Evolutionary conservation across 1,284 basidiomycete genomes (phyloP).

Genomic region (Crocinoboletus sp.): DNA sequence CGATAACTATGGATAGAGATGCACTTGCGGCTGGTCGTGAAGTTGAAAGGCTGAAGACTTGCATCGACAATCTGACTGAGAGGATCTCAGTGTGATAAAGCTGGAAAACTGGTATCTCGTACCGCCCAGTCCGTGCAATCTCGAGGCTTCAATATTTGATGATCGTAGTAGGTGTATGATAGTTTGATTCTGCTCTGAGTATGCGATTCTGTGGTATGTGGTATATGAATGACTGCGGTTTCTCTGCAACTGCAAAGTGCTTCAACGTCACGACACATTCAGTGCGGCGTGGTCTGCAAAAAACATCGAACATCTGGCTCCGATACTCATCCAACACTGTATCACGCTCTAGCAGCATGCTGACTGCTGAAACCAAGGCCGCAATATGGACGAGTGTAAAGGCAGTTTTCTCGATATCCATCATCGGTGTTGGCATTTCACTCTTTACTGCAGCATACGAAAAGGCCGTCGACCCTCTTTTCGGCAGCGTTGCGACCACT

Average conservation of each 20-base stretch:
- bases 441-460: conserved; percentile 41
- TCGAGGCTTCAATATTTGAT: neutral
- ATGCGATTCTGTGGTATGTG: too few relatives aligned
- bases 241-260: too few relatives aligned
- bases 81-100: conserved; percentile 21
- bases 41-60: conserved; percentile 40
- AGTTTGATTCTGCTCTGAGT: neutral
- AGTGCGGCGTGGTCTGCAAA: too few relatives aligned
- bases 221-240: too few relatives aligned
- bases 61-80: conserved; percentile 40
- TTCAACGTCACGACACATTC: too few relatives aligned
- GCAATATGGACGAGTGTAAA: conserved; percentile 14
- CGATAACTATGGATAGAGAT: conserved; percentile 49
- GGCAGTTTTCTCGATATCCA: conserved; percentile 27
- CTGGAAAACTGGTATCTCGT: neutral
- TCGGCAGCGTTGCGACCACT: conserved; percentile 37
- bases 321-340: too few relatives aligned
- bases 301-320: too few relatives aligned
- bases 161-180: neutral
- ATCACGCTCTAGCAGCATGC: conserved; percentile 11
- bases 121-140: neutral
- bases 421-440: conserved; percentile 34
- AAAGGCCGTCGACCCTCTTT: conserved; percentile 41
- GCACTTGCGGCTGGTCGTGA: conserved; percentile 42
- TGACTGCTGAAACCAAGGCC: conserved; percentile 2